Percentiles rank a stretch among this genome's conserved stretches.
Evolutionary conservation across 2,329 filamentous ascomycete species (phyloP).

Genomic region (Monosporascus sp.): DNA sequence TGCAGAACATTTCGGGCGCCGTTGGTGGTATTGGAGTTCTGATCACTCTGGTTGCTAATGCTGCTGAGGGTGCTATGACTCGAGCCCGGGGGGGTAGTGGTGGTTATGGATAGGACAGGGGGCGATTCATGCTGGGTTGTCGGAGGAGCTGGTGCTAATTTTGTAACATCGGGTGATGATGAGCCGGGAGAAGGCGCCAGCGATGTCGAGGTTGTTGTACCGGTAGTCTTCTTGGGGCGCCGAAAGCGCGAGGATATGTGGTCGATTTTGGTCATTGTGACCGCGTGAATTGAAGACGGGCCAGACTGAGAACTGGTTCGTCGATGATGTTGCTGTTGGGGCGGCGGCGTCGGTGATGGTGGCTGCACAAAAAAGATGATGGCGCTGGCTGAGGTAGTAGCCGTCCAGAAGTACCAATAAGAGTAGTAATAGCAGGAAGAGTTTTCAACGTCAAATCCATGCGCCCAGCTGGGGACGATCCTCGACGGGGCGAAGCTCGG

Average conservation of each 20-base stretch:
- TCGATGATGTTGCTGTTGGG: background rate
- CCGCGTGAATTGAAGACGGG: background rate
- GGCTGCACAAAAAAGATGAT: background rate
- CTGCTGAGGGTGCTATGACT: conserved; percentile 12
- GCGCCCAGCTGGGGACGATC: too few species aligned
- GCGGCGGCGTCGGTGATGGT: too few species aligned
- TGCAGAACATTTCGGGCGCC: conserved; percentile 2
- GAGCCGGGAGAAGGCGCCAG: conserved; percentile 3
- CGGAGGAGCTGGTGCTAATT: background rate
- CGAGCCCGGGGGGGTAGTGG: conserved; percentile 17
- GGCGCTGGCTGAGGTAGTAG: background rate
- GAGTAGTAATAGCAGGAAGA: background rate
- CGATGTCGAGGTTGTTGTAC: conserved; percentile 3
- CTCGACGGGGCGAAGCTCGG: too few species aligned
- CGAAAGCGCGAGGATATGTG: conserved; percentile 23
- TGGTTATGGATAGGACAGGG: conserved; percentile 21
- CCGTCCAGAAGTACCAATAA: too few species aligned
- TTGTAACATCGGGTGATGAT: conserved; percentile 7
- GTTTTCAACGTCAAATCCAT: too few species aligned
- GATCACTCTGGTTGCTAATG: conserved; percentile 1
- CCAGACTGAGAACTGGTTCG: too few species aligned
- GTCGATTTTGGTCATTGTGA: conserved; percentile 14
- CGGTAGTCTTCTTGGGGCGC: conserved; percentile 15
- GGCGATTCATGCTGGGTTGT: conserved; percentile 8
- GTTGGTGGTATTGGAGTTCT: background rate